Evolutionary conservation across 257 asterid genomes (phyloP), one percentile per base, ranked within the genome.

Genomic region (Nicotiana sylvestris): DNA sequence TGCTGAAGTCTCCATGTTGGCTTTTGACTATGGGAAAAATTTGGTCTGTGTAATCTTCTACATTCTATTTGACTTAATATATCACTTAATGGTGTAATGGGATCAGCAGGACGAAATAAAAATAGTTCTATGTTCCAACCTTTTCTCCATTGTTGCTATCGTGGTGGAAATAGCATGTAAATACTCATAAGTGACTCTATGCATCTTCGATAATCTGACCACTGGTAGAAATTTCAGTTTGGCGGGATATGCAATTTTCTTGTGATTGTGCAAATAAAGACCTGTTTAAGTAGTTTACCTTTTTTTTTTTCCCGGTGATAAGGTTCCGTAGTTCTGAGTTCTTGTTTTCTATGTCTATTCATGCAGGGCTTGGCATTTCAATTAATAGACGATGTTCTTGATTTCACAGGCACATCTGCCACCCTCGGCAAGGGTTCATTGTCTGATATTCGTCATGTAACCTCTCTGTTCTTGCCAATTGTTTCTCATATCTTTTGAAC

Each of bases 381-480:
- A 86, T 88, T 96, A 80, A 93, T 96, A 72, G 98, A 96, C 58
- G 99, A 94, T 78, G 95, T 94, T 51, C 97, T 96, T 21, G 99
- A 96, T 87, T 96, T 94, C 90, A 93, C 98, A 9, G 98, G 98
- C 82, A 90, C 98, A 58, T 94, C 98, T 82, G 74, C 97, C 32
- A 89, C 97, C 82, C 98, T 94, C 11, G 99, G 99, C 77, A 96
- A 96, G 85, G 98, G 97, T 61, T 91, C 99, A 83, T 90, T 96
- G 86, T 94, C 98, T n/a, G 98, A 96, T 88, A 94, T 96, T 83
- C 97, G 94, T 82, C 99, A 96, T 84, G 99, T 96, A 92, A 82
- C 57, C 64, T 81, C 74, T 76, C 86, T 84, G 11, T 6, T 66
- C 32, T 53, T 81, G 78, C 57, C 53, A 37, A 61, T 3, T 81